Conservation (phyloP, 495 filamentous ascomycete genomes). For the Astrocystis sublimbata region DNA sequence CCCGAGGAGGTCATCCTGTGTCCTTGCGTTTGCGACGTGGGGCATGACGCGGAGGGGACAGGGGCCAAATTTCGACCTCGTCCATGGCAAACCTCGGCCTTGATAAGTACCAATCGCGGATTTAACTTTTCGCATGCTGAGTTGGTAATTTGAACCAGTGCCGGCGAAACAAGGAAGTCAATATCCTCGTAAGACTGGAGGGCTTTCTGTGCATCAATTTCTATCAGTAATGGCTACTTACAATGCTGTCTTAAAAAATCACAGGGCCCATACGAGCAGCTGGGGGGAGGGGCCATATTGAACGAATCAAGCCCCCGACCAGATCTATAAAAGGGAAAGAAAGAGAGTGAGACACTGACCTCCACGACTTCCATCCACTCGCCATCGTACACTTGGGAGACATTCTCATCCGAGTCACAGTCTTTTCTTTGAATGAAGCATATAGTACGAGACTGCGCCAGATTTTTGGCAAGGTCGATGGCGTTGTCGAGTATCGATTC, state of each 20-base stretch:
- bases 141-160: constrained; percentile 1
- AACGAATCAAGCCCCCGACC: neutral
- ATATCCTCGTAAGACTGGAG: neutral
- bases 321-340: neutral
- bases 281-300: neutral
- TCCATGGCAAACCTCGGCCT: constrained; percentile 9
- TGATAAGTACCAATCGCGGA: neutral
- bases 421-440: neutral
- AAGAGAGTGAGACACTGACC: neutral
- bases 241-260: neutral
- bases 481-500: neutral
- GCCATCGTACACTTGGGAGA: neutral
- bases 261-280: neutral
- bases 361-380: constrained; percentile 13
- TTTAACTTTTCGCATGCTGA: neutral
- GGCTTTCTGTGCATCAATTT: neutral
- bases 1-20: neutral
- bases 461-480: neutral
- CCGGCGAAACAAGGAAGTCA: constrained; percentile 8
- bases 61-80: neutral
- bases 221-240: neutral
- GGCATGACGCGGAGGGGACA: neutral
- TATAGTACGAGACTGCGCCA: neutral
- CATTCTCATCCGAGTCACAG: neutral
- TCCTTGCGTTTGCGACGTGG: neutral